A percentile compares a stretch with the other conserved stretches of the same genome.
Evolutionary conservation across 305 asterid genomes (phyloP).

Genomic region (Fraxinus greggii): DNA sequence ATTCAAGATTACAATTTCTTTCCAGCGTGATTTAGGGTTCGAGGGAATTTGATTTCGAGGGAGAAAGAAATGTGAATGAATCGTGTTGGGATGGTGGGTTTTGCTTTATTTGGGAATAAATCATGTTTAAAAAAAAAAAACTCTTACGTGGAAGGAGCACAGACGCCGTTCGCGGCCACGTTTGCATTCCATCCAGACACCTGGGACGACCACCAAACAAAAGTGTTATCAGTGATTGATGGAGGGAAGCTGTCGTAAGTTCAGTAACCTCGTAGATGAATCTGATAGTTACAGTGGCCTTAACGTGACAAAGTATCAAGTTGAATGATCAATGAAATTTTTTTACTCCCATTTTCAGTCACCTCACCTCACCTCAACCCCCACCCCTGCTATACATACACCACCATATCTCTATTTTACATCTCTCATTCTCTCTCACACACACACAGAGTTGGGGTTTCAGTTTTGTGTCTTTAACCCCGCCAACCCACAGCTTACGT

Average conservation of each 20-base stretch:
- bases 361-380: not conserved
- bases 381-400: not conserved
- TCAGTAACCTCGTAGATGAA: not conserved
- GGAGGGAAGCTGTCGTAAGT: not conserved
- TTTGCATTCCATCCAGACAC: not conserved
- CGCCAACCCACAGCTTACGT: not conserved
- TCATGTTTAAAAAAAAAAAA: too few species aligned
- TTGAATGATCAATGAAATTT: too few species aligned
- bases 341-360: not conserved
- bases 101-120: too few species aligned
- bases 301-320: not conserved
- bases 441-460: conserved; percentile 1
- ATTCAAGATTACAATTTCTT: not conserved
- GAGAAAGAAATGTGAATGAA: too few species aligned
- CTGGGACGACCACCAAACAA: not conserved
- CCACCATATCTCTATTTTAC: not conserved
- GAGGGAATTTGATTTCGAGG: too few species aligned
- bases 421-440: not conserved
- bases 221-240: not conserved
- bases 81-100: too few species aligned
- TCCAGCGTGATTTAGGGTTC: not conserved
- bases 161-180: not conserved
- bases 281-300: not conserved
- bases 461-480: not conserved
- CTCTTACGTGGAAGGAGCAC: not conserved